These are phyloP conservation scores for Kwoniella mangroviensis DNA, from an alignment of 768 basidiomycete genomes.

Conservation along the genomic window DNA sequence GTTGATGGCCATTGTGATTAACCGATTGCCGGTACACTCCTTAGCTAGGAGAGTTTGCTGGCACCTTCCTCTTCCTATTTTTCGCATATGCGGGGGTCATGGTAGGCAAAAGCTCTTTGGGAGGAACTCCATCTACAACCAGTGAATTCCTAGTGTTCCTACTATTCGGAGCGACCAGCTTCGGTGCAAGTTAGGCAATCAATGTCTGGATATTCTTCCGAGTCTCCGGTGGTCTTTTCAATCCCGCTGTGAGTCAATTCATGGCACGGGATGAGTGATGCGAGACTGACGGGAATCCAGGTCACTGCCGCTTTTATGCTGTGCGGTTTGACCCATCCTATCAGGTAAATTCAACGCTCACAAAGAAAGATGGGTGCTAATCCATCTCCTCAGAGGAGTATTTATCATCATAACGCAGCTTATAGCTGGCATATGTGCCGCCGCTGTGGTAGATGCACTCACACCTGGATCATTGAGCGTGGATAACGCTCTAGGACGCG, in stretches of 20 bases:
- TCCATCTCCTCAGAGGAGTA: not conserved
- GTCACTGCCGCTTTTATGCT: conserved; percentile 13
- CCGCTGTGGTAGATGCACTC: not conserved
- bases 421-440: not conserved
- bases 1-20: too few relatives aligned
- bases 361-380: not conserved
- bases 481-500: conserved; percentile 3
- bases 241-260: conserved; percentile 2
- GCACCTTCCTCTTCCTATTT: conserved; percentile 4
- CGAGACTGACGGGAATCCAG: not conserved
- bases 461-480: not conserved
- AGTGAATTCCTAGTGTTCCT: conserved; percentile 1
- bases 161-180: conserved; percentile 12
- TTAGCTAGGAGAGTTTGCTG: conserved; percentile 1
- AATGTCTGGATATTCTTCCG: conserved; percentile 18
- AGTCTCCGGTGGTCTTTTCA: conserved; percentile 15
- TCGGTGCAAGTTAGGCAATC: conserved; percentile 16
- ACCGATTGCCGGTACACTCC: not conserved
- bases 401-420: not conserved
- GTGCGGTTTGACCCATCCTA: conserved; percentile 14
- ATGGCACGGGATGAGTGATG: not conserved
- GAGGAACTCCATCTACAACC: conserved; percentile 2
- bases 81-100: conserved; percentile 5
- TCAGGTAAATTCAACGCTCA: conserved; percentile 2
- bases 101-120: conserved; percentile 5